Percentiles rank a stretch among this genome's conserved stretches.
phyloP scores from a whole-genome alignment of 371 early-diverging fungal species.

The Funneliformis caledonium region DNA sequence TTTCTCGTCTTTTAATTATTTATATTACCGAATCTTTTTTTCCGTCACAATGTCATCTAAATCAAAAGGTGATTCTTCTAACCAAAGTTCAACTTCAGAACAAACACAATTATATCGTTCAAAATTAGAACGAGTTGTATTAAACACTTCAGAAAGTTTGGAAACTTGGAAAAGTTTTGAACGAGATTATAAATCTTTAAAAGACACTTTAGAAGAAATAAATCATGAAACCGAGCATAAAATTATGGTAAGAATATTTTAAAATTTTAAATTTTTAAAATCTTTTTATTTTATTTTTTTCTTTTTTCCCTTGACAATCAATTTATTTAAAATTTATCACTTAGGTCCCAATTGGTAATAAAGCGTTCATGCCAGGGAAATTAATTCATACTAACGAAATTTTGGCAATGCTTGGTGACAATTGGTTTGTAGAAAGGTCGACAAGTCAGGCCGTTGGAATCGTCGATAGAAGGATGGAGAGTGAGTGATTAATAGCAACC shows the following conservation, averaged over 20 bases:
- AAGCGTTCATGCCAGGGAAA: conserved; percentile 91
- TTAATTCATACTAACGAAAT: conserved; percentile 90
- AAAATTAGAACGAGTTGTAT: conserved; percentile 15
- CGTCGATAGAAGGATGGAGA: conserved; percentile 69
- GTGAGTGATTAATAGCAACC: conserved; percentile 48
- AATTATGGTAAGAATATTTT: conserved; percentile 56
- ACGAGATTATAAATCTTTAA: conserved; percentile 61
- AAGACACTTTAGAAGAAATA: conserved; percentile 55
- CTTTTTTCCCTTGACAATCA: neutral
- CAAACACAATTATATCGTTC: conserved; percentile 18
- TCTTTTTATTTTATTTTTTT: too few species aligned
- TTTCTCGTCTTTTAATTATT: too few species aligned
- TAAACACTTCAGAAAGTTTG: conserved; percentile 34
- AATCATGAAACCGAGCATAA: conserved; percentile 57
- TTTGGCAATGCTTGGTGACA: conserved; percentile 82
- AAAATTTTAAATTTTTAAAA: neutral
- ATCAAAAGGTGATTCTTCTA: too few species aligned
- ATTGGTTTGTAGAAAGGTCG: conserved; percentile 89
- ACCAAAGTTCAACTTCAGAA: neutral
- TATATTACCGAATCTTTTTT: too few species aligned
- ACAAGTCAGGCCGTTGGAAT: conserved; percentile 77
- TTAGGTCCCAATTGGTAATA: conserved; percentile 78
- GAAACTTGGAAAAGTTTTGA: conserved; percentile 56
- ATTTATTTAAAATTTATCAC: neutral
- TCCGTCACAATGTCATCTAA: too few species aligned